A percentile compares a stretch with the other conserved stretches of the same genome.
Evolutionary conservation across 2,329 filamentous ascomycete species (phyloP).

Genomic region (Stemphylium lycopersici): DNA sequence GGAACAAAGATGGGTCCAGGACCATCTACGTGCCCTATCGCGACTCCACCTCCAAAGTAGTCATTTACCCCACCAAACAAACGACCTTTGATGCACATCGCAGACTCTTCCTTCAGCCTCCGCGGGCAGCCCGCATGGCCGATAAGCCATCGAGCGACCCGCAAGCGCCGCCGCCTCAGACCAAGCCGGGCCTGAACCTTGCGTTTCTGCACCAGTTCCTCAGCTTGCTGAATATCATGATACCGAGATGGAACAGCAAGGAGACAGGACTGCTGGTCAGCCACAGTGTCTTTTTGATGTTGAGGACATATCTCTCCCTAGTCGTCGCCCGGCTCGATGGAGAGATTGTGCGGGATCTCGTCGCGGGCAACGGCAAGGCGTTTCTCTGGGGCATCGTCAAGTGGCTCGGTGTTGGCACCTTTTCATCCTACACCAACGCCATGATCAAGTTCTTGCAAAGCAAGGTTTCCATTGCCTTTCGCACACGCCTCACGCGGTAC

Average conservation of each 20-base stretch:
- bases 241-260: conserved; percentile 93
- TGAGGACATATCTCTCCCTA: conserved; percentile 91
- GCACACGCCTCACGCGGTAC: conserved; percentile 90
- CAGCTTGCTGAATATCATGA: conserved; percentile 96
- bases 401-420: conserved; percentile 92
- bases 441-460: conserved; percentile 99
- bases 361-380: conserved; percentile 87
- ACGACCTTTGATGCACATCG: conserved; percentile 97
- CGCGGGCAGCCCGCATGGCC: conserved; percentile 76
- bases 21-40: conserved; percentile 96
- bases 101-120: conserved; percentile 88
- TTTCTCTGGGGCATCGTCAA: conserved; percentile 91
- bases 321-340: conserved; percentile 92
- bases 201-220: conserved; percentile 97
- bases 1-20: conserved; percentile 91
- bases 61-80: conserved; percentile 86
- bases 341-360: conserved; percentile 92
- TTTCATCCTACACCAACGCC: conserved; percentile 96
- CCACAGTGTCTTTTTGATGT: conserved; percentile 86
- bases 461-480: conserved; percentile 97
- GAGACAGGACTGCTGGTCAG: conserved; percentile 89
- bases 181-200: conserved; percentile 91
- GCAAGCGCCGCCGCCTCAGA: conserved; percentile 82
- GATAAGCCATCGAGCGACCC: conserved; percentile 61
- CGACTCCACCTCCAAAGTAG: conserved; percentile 85